These are phyloP conservation scores for Piromyces sp. DNA, from an alignment of 192 early-diverging fungal species.

Conservation along the genomic window DNA sequence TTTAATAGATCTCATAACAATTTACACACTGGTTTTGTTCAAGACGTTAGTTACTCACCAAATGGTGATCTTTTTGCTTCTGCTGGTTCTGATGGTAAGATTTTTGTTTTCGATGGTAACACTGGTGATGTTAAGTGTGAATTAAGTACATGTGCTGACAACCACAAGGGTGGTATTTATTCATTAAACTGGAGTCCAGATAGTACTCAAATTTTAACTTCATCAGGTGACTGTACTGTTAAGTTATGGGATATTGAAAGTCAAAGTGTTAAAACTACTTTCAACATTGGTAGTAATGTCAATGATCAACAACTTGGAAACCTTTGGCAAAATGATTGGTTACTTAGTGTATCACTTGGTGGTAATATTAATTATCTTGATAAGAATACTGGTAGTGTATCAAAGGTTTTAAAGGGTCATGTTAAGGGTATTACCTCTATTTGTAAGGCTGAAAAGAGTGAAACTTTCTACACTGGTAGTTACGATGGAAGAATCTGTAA, in stretches of 20 bases:
- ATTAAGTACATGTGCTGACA: slow-evolving; percentile 19
- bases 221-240: slow-evolving; percentile 67
- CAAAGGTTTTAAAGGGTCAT: slow-evolving; percentile 52
- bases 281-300: slow-evolving; percentile 11
- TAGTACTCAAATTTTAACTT: slow-evolving; percentile 50
- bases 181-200: slow-evolving; percentile 80
- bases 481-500: slow-evolving; percentile 78
- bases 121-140: slow-evolving; percentile 59
- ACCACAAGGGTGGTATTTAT: slow-evolving; percentile 67
- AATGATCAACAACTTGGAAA: slow-evolving; percentile 86
- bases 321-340: slow-evolving; percentile 59
- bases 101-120: slow-evolving; percentile 86
- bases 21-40: slow-evolving; percentile 71
- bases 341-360: slow-evolving; percentile 63
- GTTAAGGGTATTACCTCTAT: slow-evolving; percentile 69
- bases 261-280: slow-evolving; percentile 29
- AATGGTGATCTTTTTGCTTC: slow-evolving; percentile 65
- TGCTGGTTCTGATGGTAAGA: slow-evolving; percentile 61
- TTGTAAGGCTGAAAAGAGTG: slow-evolving; percentile 19
- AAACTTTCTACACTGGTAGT: slow-evolving; percentile 64
- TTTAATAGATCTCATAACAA: slow-evolving; percentile 51
- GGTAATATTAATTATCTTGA: slow-evolving; percentile 81
- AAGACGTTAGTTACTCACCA: slow-evolving; percentile 70
- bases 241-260: slow-evolving; percentile 79
- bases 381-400: slow-evolving; percentile 21